These are phyloP conservation scores for Leptomonas pyrrhocoris DNA, from an alignment of 208 protist genomes.

Conservation along the genomic window DNA sequence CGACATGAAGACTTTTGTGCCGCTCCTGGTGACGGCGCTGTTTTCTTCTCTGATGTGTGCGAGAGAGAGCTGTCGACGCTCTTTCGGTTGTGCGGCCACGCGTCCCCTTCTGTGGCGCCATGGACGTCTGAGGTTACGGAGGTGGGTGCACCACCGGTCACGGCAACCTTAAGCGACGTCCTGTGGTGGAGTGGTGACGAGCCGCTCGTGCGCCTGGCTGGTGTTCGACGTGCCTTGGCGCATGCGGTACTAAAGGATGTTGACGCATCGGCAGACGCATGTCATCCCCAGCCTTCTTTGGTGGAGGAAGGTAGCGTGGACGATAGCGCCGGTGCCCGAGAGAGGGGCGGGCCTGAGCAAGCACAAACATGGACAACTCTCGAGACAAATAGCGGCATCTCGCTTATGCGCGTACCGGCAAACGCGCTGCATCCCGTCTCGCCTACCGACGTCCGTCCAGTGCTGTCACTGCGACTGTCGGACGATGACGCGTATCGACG, in stretches of 20 bases:
- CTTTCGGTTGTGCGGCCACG: not conserved
- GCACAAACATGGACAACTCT: not conserved
- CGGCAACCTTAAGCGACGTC: constrained; percentile 25
- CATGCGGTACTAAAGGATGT: not conserved
- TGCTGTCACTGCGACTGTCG: constrained; percentile 28
- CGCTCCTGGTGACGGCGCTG: not conserved
- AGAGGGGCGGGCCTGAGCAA: not conserved
- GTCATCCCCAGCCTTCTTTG: not conserved
- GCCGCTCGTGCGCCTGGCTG: constrained; percentile 39
- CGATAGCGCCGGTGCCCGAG: too few relatives aligned
- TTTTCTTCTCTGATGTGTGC: not conserved
- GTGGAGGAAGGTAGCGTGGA: not conserved
- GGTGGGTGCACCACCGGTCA: not conserved
- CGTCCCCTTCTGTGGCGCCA: too few relatives aligned
- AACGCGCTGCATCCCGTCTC: not conserved
- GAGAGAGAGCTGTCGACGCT: constrained; percentile 8
- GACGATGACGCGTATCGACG: constrained; percentile 67
- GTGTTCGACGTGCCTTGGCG: constrained; percentile 34
- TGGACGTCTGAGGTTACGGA: not conserved
- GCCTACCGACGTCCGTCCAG: not conserved
- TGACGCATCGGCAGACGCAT: not conserved
- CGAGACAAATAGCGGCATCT: not conserved
- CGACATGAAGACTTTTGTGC: not conserved
- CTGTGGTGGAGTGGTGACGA: constrained; percentile 52
- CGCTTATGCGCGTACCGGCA: not conserved